These are phyloP conservation scores for Mortierella claussenii DNA, from an alignment of 192 early-diverging fungal species.

Conservation along the genomic window DNA sequence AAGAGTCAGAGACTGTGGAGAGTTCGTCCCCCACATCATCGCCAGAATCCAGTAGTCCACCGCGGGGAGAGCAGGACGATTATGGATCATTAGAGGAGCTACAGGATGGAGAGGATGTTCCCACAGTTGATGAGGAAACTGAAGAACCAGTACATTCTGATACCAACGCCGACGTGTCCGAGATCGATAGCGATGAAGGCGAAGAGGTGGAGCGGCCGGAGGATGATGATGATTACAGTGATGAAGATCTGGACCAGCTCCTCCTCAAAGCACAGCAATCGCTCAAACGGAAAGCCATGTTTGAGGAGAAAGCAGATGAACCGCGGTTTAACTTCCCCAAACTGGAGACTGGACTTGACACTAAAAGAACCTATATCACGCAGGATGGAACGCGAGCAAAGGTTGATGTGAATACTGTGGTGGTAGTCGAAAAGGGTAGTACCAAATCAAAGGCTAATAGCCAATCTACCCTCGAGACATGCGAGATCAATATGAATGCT, in stretches of 20 bases:
- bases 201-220: constrained; percentile 5
- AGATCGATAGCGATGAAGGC: background rate
- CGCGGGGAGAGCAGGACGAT: background rate
- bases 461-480: constrained; percentile 34
- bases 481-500: constrained; percentile 47
- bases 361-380: constrained; percentile 50
- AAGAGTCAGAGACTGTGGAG: constrained; percentile 35
- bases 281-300: constrained; percentile 36
- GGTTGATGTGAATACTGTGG: constrained; percentile 33
- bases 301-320: constrained; percentile 16
- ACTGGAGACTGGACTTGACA: constrained; percentile 52
- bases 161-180: constrained; percentile 5
- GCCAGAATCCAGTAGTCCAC: constrained; percentile 13
- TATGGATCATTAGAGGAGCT: background rate
- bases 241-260: constrained; percentile 54
- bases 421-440: constrained; percentile 36
- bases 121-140: constrained; percentile 10
- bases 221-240: constrained; percentile 26
- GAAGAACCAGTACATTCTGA: background rate
- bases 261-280: constrained; percentile 53
- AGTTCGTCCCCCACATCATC: constrained; percentile 25
- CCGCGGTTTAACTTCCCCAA: constrained; percentile 50
- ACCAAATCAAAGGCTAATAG: constrained; percentile 5
- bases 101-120: background rate
- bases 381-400: constrained; percentile 32